Evolutionary conservation across 768 basidiomycete genomes (phyloP).

Genomic region (Pholiota microspora): DNA sequence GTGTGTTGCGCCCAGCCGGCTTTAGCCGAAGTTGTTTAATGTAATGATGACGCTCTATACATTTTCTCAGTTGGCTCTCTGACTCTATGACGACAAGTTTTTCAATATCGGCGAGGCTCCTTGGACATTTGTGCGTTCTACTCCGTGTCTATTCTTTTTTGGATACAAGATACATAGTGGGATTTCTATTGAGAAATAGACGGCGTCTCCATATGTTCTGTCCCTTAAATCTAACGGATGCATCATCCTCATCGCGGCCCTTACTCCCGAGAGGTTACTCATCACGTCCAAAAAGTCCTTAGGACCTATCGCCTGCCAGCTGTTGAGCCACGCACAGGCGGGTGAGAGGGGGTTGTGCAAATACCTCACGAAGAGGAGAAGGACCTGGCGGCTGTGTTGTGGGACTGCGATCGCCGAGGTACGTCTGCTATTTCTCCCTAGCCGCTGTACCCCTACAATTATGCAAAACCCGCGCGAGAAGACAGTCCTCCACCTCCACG

Average conservation of each 20-base stretch:
- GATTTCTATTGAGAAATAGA: constrained; percentile 62
- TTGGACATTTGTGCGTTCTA: constrained; percentile 79
- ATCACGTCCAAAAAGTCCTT: constrained; percentile 93
- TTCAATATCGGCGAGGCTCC: constrained; percentile 97
- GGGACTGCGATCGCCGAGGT: constrained; percentile 95
- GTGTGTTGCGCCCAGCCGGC: too few species aligned
- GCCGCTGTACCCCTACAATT: background rate
- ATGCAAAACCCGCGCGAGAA: constrained; percentile 63
- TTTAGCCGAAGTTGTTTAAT: too few species aligned
- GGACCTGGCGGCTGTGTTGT: constrained; percentile 72
- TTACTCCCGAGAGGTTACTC: constrained; percentile 71
- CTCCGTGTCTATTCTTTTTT: constrained; percentile 5
- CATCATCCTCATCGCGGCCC: constrained; percentile 90
- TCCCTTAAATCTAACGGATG: constrained; percentile 96
- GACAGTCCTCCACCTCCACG: constrained; percentile 92
- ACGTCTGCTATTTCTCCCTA: constrained; percentile 17
- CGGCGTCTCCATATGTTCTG: constrained; percentile 75
- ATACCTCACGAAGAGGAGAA: constrained; percentile 66
- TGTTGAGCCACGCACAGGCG: constrained; percentile 71
- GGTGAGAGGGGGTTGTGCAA: constrained; percentile 82
- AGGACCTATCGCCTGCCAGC: constrained; percentile 46
- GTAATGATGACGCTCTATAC: too few species aligned
- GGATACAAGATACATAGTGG: constrained; percentile 61
- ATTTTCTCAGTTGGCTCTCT: too few species aligned
- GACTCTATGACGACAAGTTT: constrained; percentile 99